phyloP scores from a whole-genome alignment of 768 basidiomycete genomes.

The Floccularia luteovirens region DNA sequence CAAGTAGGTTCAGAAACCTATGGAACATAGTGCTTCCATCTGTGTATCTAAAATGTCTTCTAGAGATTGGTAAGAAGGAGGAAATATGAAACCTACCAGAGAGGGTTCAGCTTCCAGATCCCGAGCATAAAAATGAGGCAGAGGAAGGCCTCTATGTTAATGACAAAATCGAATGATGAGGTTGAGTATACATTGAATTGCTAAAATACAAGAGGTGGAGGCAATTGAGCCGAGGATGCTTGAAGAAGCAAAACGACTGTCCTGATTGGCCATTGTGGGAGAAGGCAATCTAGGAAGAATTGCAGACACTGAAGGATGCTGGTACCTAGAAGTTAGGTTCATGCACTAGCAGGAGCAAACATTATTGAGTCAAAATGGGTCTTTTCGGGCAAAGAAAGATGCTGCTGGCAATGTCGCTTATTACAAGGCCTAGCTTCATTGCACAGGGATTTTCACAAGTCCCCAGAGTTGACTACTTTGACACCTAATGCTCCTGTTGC shows the following conservation, averaged over 20 bases:
- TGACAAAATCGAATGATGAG: background rate
- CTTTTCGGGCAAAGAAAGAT: background rate
- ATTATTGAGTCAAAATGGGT: background rate
- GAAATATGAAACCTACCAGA: too few species aligned
- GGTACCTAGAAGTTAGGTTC: background rate
- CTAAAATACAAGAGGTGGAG: background rate
- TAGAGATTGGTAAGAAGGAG: background rate
- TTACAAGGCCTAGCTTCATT: background rate
- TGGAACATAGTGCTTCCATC: too few species aligned
- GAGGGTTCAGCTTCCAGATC: too few species aligned
- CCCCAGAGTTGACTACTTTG: background rate
- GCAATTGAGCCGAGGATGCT: background rate
- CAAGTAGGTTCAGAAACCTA: too few species aligned
- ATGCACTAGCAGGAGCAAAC: background rate
- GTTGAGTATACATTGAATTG: background rate
- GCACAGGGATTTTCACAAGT: background rate
- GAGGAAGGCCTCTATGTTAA: too few species aligned
- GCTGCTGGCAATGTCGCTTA: background rate
- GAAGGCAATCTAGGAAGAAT: background rate
- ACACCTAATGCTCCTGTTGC: slow-evolving; percentile 1
- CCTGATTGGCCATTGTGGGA: background rate
- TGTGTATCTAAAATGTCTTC: background rate
- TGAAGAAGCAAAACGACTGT: background rate
- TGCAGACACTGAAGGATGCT: background rate
- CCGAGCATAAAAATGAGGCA: too few species aligned